These are phyloP conservation scores for Podaxis sp. DNA, from an alignment of 768 basidiomycete genomes.

Conservation along the genomic window DNA sequence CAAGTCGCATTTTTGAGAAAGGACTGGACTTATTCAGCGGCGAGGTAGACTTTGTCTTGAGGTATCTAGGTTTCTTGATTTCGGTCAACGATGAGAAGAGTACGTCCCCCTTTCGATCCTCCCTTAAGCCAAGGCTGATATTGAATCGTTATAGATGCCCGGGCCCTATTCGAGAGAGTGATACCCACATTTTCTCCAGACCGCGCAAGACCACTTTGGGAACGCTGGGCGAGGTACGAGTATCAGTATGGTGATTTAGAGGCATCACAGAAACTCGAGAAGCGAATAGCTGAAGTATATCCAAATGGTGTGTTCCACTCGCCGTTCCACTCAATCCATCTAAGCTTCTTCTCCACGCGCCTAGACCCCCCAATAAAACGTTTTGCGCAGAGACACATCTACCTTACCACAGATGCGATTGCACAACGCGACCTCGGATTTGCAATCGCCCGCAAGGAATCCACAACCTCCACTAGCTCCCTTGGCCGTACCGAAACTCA, in stretches of 20 bases:
- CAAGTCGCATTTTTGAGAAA: constrained; percentile 91
- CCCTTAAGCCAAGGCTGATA: constrained; percentile 11
- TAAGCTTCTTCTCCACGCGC: not conserved
- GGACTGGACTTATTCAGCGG: constrained; percentile 83
- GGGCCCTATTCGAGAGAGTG: constrained; percentile 91
- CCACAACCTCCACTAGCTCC: constrained; percentile 15
- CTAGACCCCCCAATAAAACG: constrained; percentile 89
- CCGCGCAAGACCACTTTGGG: constrained; percentile 86
- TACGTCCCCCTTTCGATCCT: constrained; percentile 37
- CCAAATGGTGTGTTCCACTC: constrained; percentile 61
- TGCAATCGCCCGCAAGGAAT: constrained; percentile 46
- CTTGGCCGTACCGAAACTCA: constrained; percentile 36
- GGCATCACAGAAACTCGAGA: constrained; percentile 85
- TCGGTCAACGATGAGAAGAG: constrained; percentile 95
- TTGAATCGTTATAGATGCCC: constrained; percentile 65
- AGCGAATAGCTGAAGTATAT: constrained; percentile 85
- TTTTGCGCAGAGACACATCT: constrained; percentile 84
- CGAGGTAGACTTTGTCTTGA: constrained; percentile 81
- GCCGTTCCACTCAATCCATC: constrained; percentile 5
- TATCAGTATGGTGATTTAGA: constrained; percentile 94
- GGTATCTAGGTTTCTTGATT: constrained; percentile 91
- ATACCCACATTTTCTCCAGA: constrained; percentile 77
- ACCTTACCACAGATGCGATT: constrained; percentile 84
- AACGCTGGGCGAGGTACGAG: constrained; percentile 93
- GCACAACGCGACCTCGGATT: constrained; percentile 88